Evolutionary conservation across 208 protist species (phyloP).

Genomic region (Strigomonas galati): DNA sequence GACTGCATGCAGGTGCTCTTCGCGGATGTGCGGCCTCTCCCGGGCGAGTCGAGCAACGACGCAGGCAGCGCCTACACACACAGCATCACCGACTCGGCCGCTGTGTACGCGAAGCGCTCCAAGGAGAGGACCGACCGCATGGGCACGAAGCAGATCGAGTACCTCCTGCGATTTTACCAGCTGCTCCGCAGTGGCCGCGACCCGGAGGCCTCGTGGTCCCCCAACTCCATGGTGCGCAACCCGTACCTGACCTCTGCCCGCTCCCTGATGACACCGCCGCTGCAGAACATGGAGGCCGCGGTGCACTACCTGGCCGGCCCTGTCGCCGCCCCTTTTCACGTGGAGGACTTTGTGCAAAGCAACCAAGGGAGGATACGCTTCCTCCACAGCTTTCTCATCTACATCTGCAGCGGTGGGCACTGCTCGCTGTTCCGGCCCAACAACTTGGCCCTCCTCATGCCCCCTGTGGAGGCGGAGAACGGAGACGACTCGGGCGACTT

Average conservation of each 20-base stretch:
- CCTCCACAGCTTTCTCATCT: constrained; percentile 57
- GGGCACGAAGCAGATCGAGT: constrained; percentile 40
- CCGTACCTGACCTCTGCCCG: not conserved
- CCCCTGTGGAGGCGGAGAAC: too few species aligned
- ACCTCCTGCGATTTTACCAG: constrained; percentile 40
- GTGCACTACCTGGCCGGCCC: constrained; percentile 27
- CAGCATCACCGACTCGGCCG: constrained; percentile 86
- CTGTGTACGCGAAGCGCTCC: constrained; percentile 48
- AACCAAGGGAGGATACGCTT: constrained; percentile 58
- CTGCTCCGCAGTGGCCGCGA: constrained; percentile 9
- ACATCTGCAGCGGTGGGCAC: constrained; percentile 70
- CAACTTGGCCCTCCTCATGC: too few species aligned
- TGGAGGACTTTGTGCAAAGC: constrained; percentile 56
- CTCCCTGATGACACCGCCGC: not conserved
- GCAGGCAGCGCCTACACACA: constrained; percentile 27
- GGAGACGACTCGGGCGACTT: not conserved
- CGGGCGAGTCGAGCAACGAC: constrained; percentile 24
- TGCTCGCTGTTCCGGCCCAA: constrained; percentile 70
- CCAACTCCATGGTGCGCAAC: not conserved
- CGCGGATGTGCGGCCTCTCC: constrained; percentile 44
- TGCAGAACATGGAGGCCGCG: constrained; percentile 20
- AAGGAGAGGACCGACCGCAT: constrained; percentile 55
- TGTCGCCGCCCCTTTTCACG: constrained; percentile 55
- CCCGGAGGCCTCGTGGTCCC: not conserved
- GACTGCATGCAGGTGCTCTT: constrained; percentile 53